A percentile compares a stretch with the other conserved stretches of the same genome.
phyloP scores from a whole-genome alignment of 2,329 filamentous ascomycete species.

The Lasiodiplodia hormozganensis region DNA sequence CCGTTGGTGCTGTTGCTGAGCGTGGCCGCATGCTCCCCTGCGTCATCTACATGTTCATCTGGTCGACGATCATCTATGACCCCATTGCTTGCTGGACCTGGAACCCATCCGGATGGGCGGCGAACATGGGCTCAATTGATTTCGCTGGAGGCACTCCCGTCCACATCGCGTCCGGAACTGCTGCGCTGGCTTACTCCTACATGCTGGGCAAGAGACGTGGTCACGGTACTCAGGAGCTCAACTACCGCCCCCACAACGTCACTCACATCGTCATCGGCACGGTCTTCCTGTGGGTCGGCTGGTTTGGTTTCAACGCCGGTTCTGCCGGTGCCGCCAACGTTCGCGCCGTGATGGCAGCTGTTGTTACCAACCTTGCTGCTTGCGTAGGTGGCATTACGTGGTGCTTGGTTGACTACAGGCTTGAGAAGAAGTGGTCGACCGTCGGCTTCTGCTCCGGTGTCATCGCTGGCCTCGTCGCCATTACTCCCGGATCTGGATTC shows the following conservation, averaged over 20 bases:
- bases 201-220: slow-evolving; percentile 87
- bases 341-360: slow-evolving; percentile 83
- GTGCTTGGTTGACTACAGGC: slow-evolving; percentile 86
- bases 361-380: slow-evolving; percentile 85
- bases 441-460: slow-evolving; percentile 93
- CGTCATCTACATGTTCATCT: slow-evolving; percentile 91
- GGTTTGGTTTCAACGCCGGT: slow-evolving; percentile 94
- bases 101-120: slow-evolving; percentile 84
- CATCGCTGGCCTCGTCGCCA: slow-evolving; percentile 84
- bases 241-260: slow-evolving; percentile 92
- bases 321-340: slow-evolving; percentile 82
- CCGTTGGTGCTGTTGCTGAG: slow-evolving; percentile 84
- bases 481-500: slow-evolving; percentile 86
- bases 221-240: slow-evolving; percentile 85
- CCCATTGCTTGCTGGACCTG: slow-evolving; percentile 95
- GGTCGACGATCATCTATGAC: slow-evolving; percentile 89
- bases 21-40: slow-evolving; percentile 87
- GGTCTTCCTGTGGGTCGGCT: slow-evolving; percentile 93
- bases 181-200: slow-evolving; percentile 87
- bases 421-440: slow-evolving; percentile 91
- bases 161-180: slow-evolving; percentile 82
- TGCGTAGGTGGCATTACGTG: slow-evolving; percentile 86
- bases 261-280: slow-evolving; percentile 92
- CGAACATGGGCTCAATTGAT: slow-evolving; percentile 79
- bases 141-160: slow-evolving; percentile 92